These are phyloP conservation scores for Mycena epipterygia DNA, from an alignment of 768 basidiomycete genomes.

Conservation along the genomic window DNA sequence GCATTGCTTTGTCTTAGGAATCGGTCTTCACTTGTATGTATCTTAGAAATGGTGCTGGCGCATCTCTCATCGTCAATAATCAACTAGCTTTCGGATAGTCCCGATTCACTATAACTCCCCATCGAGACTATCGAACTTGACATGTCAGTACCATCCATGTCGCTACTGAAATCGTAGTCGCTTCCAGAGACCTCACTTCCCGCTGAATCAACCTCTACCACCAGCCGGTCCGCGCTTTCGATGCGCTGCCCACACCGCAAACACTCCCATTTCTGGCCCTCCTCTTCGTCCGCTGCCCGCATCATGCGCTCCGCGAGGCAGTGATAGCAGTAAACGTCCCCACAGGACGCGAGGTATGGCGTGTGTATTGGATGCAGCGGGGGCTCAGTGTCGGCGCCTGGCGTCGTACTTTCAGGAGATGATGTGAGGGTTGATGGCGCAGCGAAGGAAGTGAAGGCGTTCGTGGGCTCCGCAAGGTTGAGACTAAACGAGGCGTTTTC, in stretches of 20 bases:
- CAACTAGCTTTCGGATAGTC: slow-evolving; percentile 51
- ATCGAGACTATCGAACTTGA: slow-evolving; percentile 64
- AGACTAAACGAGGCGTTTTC: slow-evolving; percentile 78
- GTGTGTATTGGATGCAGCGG: slow-evolving; percentile 79
- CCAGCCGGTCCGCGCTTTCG: slow-evolving; percentile 72
- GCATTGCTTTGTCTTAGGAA: not conserved
- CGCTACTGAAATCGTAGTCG: slow-evolving; percentile 73
- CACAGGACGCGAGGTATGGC: slow-evolving; percentile 87
- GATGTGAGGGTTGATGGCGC: slow-evolving; percentile 34
- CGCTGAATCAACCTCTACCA: slow-evolving; percentile 55
- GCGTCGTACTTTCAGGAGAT: slow-evolving; percentile 39
- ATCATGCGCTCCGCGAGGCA: slow-evolving; percentile 91
- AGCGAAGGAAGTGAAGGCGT: slow-evolving; percentile 59
- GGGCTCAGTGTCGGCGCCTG: slow-evolving; percentile 54
- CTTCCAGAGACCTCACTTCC: slow-evolving; percentile 59
- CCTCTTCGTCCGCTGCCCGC: slow-evolving; percentile 75
- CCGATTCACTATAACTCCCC: slow-evolving; percentile 65
- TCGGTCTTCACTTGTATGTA: slow-evolving; percentile 2
- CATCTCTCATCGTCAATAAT: not conserved
- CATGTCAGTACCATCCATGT: slow-evolving; percentile 64
- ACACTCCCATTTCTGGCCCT: slow-evolving; percentile 81
- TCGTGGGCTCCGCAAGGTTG: slow-evolving; percentile 66
- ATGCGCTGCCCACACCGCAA: slow-evolving; percentile 82
- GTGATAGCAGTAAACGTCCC: slow-evolving; percentile 93
- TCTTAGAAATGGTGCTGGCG: not conserved